Percentiles rank a stretch among this genome's conserved stretches.
phyloP scores from a whole-genome alignment of 495 filamentous ascomycete species.

The Penicillium longicatenatum region DNA sequence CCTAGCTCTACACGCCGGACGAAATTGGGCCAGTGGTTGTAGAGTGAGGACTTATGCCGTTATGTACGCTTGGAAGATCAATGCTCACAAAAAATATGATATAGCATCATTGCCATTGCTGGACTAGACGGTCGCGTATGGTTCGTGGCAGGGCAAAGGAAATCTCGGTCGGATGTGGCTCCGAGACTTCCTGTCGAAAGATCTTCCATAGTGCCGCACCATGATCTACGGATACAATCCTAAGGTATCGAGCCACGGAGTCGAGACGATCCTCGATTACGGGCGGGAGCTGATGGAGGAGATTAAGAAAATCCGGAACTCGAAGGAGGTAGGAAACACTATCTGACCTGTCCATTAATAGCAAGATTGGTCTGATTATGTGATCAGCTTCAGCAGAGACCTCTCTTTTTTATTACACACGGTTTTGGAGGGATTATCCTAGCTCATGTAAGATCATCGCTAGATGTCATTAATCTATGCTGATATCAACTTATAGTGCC shows the following conservation, averaged over 20 bases:
- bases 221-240: constrained; percentile 44
- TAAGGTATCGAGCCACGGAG: constrained; percentile 25
- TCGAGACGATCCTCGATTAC: constrained; percentile 25
- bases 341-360: not conserved
- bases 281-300: constrained; percentile 25
- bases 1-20: constrained; percentile 17
- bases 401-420: constrained; percentile 34
- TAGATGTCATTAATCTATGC: too few relatives aligned
- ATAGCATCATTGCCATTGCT: constrained; percentile 38
- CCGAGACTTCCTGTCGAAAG: constrained; percentile 35
- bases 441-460: constrained; percentile 24
- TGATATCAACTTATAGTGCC: constrained; percentile 25
- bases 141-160: constrained; percentile 35
- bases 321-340: constrained; percentile 14
- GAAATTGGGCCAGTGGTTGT: constrained; percentile 11
- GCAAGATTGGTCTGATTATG: constrained; percentile 6
- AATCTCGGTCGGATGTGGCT: constrained; percentile 37
- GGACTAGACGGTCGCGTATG: constrained; percentile 25
- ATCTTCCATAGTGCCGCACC: constrained; percentile 30
- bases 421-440: constrained; percentile 37
- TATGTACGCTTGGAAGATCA: constrained; percentile 8
- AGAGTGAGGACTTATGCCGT: constrained; percentile 14
- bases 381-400: constrained; percentile 18
- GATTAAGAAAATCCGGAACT: constrained; percentile 21
- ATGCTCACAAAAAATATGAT: not conserved